A percentile compares a stretch with the other conserved stretches of the same genome.
phyloP scores from a whole-genome alignment of 768 basidiomycete species.

The Baorangia bicolor region DNA sequence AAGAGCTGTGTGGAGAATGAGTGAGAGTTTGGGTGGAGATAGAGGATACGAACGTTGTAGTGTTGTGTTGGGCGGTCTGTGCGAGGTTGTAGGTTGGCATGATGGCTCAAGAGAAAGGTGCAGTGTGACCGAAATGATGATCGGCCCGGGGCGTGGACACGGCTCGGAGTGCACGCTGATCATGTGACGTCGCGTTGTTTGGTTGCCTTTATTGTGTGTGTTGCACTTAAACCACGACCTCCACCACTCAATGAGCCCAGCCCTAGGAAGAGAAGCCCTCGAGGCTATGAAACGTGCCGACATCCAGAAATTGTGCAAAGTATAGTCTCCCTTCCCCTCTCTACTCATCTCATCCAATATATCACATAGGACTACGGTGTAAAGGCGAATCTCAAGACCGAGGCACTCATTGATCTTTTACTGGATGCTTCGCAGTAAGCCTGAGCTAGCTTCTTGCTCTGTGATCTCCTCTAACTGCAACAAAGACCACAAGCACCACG shows the following conservation, averaged over 20 bases:
- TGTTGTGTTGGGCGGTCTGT: slow-evolving; percentile 62
- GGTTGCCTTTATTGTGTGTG: slow-evolving; percentile 38
- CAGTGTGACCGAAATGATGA: too few relatives aligned
- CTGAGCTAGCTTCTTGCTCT: slow-evolving; percentile 36
- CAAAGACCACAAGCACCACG: slow-evolving; percentile 28
- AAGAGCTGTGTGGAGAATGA: slow-evolving; percentile 49
- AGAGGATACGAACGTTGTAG: slow-evolving; percentile 40
- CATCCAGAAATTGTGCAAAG: slow-evolving; percentile 65
- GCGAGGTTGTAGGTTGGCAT: slow-evolving; percentile 47
- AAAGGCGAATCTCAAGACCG: slow-evolving; percentile 80
- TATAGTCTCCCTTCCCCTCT: slow-evolving; percentile 28
- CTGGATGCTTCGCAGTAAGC: slow-evolving; percentile 49
- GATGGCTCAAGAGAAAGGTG: neutral
- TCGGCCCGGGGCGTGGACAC: too few relatives aligned
- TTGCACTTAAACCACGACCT: slow-evolving; percentile 47
- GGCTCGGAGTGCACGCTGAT: slow-evolving; percentile 17
- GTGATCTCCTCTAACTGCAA: slow-evolving; percentile 33
- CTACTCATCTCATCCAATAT: slow-evolving; percentile 14
- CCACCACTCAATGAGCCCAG: slow-evolving; percentile 38
- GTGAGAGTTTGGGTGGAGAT: slow-evolving; percentile 2
- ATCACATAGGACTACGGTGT: slow-evolving; percentile 67
- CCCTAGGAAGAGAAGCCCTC: slow-evolving; percentile 43
- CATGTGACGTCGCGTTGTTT: slow-evolving; percentile 55
- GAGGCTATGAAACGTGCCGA: slow-evolving; percentile 54
- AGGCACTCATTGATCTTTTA: slow-evolving; percentile 73